These are phyloP conservation scores for Rhipidocladum racemiflorum DNA, from an alignment of 176 grass and related monocot species.

Conservation along the genomic window DNA sequence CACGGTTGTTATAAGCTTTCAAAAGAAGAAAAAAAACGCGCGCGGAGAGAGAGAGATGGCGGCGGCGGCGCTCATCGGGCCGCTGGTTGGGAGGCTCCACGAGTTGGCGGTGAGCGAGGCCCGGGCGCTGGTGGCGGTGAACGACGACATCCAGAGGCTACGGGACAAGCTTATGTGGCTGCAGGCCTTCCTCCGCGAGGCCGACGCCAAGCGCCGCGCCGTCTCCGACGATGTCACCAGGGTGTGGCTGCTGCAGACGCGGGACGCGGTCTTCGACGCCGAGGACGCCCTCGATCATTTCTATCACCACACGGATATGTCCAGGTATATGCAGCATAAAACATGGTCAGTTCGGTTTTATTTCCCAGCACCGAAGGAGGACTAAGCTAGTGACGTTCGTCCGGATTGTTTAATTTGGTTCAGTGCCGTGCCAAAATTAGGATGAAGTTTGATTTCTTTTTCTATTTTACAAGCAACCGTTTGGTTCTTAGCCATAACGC, in stretches of 20 bases:
- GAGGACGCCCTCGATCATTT: constrained; percentile 36
- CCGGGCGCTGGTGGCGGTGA: not conserved
- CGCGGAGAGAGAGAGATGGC: not conserved
- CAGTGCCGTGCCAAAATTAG: too few species aligned
- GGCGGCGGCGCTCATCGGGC: not conserved
- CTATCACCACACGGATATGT: not conserved
- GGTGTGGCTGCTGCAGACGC: constrained; percentile 28
- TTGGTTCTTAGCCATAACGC: too few species aligned
- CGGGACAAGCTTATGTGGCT: not conserved
- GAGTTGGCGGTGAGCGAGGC: not conserved
- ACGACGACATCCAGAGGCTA: not conserved
- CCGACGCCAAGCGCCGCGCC: not conserved
- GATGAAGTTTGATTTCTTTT: too few species aligned
- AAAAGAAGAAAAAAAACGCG: too few species aligned
- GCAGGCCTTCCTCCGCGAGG: not conserved
- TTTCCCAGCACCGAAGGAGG: too few species aligned
- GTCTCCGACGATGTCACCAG: not conserved
- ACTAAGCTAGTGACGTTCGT: too few species aligned
- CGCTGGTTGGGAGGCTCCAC: not conserved
- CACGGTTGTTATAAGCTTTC: too few species aligned
- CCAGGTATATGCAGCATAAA: not conserved
- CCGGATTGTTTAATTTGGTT: too few species aligned
- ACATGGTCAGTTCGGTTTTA: too few species aligned
- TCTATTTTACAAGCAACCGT: too few species aligned
- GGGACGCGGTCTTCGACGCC: constrained; percentile 26